Evolutionary conservation across 2,329 filamentous ascomycete species (phyloP).

Genomic region (Aplosporella prunicola): DNA sequence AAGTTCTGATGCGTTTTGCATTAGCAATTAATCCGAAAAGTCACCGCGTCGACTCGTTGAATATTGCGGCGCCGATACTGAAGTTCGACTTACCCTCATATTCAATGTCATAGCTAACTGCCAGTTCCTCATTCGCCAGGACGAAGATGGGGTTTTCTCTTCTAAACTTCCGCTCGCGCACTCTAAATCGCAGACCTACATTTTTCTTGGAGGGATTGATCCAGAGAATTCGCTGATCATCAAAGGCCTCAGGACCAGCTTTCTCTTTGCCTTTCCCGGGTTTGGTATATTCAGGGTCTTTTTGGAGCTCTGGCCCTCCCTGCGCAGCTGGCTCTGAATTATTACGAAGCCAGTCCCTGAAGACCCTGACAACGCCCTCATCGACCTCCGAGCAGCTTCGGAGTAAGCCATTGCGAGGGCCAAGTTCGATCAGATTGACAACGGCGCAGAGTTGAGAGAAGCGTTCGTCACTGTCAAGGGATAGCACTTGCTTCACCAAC

Average conservation of each 20-base stretch:
- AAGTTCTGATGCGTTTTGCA: conserved; percentile 44
- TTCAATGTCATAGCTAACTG: conserved; percentile 60
- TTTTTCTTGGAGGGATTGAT: conserved; percentile 51
- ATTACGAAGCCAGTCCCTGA: conserved; percentile 57
- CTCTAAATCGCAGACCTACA: conserved; percentile 60
- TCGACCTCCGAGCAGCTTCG: conserved; percentile 51
- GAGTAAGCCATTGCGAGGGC: conserved; percentile 52
- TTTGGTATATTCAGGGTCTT: conserved; percentile 15
- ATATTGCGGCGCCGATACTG: no score
- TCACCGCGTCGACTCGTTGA: background rate
- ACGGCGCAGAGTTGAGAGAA: conserved; percentile 66
- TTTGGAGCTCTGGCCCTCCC: background rate
- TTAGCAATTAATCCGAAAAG: conserved; percentile 4
- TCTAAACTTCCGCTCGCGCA: conserved; percentile 43
- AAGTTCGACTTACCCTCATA: conserved; percentile 54
- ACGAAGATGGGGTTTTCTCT: conserved; percentile 46
- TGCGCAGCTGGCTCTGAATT: background rate
- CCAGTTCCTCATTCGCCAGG: conserved; percentile 51
- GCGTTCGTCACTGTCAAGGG: conserved; percentile 58
- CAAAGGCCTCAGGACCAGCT: conserved; percentile 8
- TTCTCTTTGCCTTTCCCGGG: conserved; percentile 19
- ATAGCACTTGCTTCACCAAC: conserved; percentile 49
- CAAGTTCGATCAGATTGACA: conserved; percentile 58
- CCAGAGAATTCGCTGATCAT: conserved; percentile 53
- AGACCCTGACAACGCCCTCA: conserved; percentile 61